Percentiles rank a stretch among this genome's conserved stretches.
Evolutionary conservation across 2,329 filamentous ascomycete genomes (phyloP).

Genomic region (Trichoderma cornu-damae): DNA sequence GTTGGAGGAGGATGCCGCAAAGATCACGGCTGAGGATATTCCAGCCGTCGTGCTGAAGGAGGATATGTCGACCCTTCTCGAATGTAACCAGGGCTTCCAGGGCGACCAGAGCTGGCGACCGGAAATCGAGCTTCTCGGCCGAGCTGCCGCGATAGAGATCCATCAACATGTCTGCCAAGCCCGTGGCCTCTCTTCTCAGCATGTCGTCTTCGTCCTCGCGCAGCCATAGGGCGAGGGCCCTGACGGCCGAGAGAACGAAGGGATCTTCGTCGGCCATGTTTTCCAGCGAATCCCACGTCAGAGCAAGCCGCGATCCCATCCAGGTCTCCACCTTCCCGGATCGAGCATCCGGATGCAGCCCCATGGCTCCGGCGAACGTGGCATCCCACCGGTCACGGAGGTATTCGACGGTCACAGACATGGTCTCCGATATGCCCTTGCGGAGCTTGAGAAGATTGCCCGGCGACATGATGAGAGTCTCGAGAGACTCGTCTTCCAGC

Average conservation of each 20-base stretch:
- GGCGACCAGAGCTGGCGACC: slow-evolving; percentile 53
- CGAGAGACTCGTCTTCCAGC: slow-evolving; percentile 44
- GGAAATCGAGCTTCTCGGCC: slow-evolving; percentile 45
- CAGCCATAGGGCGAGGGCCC: slow-evolving; percentile 60
- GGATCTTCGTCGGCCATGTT: slow-evolving; percentile 49
- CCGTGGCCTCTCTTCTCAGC: slow-evolving; percentile 51
- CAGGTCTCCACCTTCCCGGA: slow-evolving; percentile 39
- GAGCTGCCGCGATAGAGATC: slow-evolving; percentile 50
- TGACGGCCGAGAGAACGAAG: slow-evolving; percentile 53
- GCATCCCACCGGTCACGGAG: slow-evolving; percentile 67
- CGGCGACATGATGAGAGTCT: slow-evolving; percentile 45
- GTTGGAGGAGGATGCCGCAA: slow-evolving; percentile 40
- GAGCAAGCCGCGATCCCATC: slow-evolving; percentile 42
- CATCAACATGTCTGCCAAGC: slow-evolving; percentile 58
- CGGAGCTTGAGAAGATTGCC: slow-evolving; percentile 58
- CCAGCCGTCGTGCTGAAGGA: slow-evolving; percentile 53
- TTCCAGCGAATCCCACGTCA: slow-evolving; percentile 55
- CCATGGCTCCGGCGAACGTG: slow-evolving; percentile 56
- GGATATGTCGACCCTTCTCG: slow-evolving; percentile 42
- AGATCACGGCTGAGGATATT: slow-evolving; percentile 47
- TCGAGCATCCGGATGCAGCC: slow-evolving; percentile 55
- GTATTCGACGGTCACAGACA: slow-evolving; percentile 59
- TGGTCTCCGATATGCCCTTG: slow-evolving; percentile 56
- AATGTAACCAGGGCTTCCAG: slow-evolving; percentile 53
- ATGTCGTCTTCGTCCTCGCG: slow-evolving; percentile 60